Evolutionary conservation across 768 basidiomycete species (phyloP), one percentile per base, ranked within the genome.

Genomic region (Russula dissimulans): DNA sequence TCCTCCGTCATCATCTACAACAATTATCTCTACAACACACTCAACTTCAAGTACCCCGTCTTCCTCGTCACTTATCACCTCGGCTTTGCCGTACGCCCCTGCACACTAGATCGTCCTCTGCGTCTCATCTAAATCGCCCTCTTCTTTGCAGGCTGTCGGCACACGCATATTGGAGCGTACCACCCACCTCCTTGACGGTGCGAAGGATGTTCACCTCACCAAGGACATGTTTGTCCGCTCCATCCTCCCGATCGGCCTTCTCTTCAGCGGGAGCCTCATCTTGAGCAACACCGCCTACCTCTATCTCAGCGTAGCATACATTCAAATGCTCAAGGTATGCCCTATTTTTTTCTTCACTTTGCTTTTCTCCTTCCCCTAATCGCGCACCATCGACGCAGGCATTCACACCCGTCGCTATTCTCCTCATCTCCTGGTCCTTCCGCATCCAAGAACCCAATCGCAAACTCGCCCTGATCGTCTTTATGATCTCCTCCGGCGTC

Each of bases 1-100:
- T 91, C 92, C 29, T 71, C 83, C 8, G 95, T 97, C 70, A 97
- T 97, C 75, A 84, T 97, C 60, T 97, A 97, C 83, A 97, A 97
- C 81, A 95, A 93, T 72, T 85, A 85, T 70, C 74, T 91, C 66
- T 92, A 90, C 79, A 89, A 89, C 73, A 81, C 80, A 47, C 82
- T 89, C 68, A 73, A 84, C 61, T 97, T 97, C 78, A 82, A 83
- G 69, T 97, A 78, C 76, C 95, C 95, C 32, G 92, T 97, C 65
- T 95, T 95, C 74, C 81, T 93, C 48, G 92, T 94, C 57, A 95
- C 92, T 44, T 95, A 81, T 81, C 93, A 93, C 71, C 73, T 86
- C 32, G 76, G 79, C 32, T 84, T 91, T 64, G 74, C 87, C 55
- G 82, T 81, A 69, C 71, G 78, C 71, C 34, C 68, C 32, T 52